Evolutionary conservation across 2,329 filamentous ascomycete genomes (phyloP), one percentile per base, ranked within the genome.

Genomic region (Trichophyton schoenleinii): DNA sequence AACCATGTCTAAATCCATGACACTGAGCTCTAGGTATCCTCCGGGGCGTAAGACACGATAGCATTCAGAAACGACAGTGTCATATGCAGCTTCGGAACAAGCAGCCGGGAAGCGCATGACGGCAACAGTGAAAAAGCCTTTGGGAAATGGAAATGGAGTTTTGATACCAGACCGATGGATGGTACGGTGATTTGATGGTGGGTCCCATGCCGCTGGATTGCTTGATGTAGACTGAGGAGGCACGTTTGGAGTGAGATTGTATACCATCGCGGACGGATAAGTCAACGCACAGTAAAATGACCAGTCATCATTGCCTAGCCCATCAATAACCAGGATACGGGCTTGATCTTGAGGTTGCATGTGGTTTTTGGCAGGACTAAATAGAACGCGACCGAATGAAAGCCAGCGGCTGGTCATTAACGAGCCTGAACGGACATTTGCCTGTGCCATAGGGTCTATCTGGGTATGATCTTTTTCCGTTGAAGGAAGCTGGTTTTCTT

Each of bases 231-330:
- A 67, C 3, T 71, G 70, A 13, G 69, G 66, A 3, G 70, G 71
- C 20, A 72, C 71, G 34, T 72, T 68, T 31, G 69, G 73, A 15
- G 38, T 59, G 36, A 80, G 67, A 59, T 73, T 77, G 66, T 79
- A 78, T 2, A 80, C 71, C 22, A 73, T 72, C 0, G 76, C 75
- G 61, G 72, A 71, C 4, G 76, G 74, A 60, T 79, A 79, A 1
- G 77, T 78, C 57, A 79, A 68, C 13, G 78, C 75, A 66, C 78
- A 79, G 65, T 80, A 79, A 65, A 78, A 79, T 7, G 78, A 79
- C 78, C 78, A 80, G 62, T 80, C 78, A 60, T 79, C 77, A 60
- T 79, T 79, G n/a, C 77, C 77, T 18, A 80, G 69, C 11, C 78
- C 78, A 63, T 80, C 78, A 53, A 80, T 74, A 25, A 80, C 75